Base-by-base conservation (phyloP, 2,329 filamentous ascomycete species). In the Claviceps pusilla region DNA sequence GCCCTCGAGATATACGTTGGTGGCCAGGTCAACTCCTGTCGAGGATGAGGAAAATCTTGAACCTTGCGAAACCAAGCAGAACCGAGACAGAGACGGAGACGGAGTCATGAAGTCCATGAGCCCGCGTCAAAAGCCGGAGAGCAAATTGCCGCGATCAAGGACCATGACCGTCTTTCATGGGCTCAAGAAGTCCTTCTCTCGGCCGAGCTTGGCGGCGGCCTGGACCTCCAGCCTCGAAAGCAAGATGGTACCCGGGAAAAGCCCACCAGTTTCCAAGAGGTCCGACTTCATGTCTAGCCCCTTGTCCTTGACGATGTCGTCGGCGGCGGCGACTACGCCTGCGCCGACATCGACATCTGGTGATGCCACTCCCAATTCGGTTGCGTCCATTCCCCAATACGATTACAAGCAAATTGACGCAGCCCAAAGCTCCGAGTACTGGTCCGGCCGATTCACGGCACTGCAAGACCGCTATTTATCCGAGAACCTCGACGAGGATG, bases 401-500 rank as follows among this genome's bases (percentile, higher is more conserved):
- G 58, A 68, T 10, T 63, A 61, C 2, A 59, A 59, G 1, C 63
- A 66, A 2, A 64, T 80, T 14, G 62, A 63, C 51, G 66, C 62
- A 0, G 71, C 75, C 2, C 73, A 77, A 59, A 66, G 72, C 6
- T 71, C 73, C 2, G 65, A 70, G 3, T 84, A 82, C 64, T 86
- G 82, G 82, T 70, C 73, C 11, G 82, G 82, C 19, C 77, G 82
- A 43, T 83, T 84, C 62, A 68, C 74, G 51, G 68, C 77, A 2
- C 65, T 83, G 0, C 71, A 76, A 51, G 80, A 84, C 65, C 73
- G 71, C 19, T 64, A 65, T 16, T 56, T 62, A 3, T 43, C 63
- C 3, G 67, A 70, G 39, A 62, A 61, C 2, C 62, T 65, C 19
- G 55, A 56, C 2, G 56, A 57, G 31, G 55, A 57, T 28, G 39